Base-by-base conservation (phyloP, 495 filamentous ascomycete genomes). In the Aspergillus mulundensis region DNA sequence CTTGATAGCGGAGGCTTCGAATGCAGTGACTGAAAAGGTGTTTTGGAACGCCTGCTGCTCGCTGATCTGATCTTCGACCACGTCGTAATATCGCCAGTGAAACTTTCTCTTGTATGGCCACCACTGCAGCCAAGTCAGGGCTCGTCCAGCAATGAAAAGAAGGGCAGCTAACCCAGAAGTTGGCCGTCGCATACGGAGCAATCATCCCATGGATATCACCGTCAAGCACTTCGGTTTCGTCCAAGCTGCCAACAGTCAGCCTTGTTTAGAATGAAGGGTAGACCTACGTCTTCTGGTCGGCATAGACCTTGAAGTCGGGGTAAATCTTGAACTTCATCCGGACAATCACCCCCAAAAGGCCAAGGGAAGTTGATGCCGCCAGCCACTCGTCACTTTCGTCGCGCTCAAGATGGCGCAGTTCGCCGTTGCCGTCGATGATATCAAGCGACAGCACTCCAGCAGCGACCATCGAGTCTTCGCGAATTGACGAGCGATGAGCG, bases 1-100 rank as follows among this genome's bases (percentile, higher is more conserved):
- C 21, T 53, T 59, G 14, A 59, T 53, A 12, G 56, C 56, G 7
- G 11, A 3, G 41, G 56, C 56, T 50, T 59, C 56, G 15, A 49
- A 2, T 16, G 19, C 19, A 23, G 56, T 59, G 0, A 59, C 48
- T 0, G 56, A 59, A 42, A 59, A 59, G 15, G 56, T 59, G 43
- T 59, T 59, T 38, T 59, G 56, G 50, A 59, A 59, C 5, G 42
- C 56, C 41, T 59, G 28, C 16, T 59, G 56, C 19, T 36, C 24
- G 23, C 34, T 53, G 21, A 12, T 40, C 8, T 50, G 39, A 14
- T 43, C 53, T 30, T 42, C 48, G 5, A 59, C 41, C n/a, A 59
- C 56, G 32, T 59, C 56, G 56, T 59, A 59, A 43, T 59, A 59
- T 21, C 56, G 42, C 56, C 50, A 59, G 50, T 59, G 56, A 34